These are phyloP conservation scores for Lotmaria passim DNA, from an alignment of 208 protist species.

Conservation along the genomic window DNA sequence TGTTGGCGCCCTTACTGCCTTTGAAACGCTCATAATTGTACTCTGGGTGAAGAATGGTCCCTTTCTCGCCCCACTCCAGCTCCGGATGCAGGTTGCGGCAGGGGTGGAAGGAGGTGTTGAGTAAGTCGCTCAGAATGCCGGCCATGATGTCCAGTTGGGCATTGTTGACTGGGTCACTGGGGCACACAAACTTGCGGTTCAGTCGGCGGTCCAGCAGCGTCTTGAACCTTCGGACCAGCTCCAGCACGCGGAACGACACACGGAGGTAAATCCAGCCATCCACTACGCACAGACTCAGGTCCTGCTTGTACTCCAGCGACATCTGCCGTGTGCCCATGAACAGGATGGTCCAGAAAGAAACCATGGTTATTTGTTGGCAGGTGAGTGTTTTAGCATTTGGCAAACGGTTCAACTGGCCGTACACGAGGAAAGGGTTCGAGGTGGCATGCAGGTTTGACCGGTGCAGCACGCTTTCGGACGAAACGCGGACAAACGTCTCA, in stretches of 20 bases:
- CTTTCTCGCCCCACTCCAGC: conserved; percentile 60
- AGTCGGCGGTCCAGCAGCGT: conserved; percentile 54
- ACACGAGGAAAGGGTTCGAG: conserved; percentile 77
- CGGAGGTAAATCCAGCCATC: conserved; percentile 86
- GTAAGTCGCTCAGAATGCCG: conserved; percentile 65
- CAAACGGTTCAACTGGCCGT: conserved; percentile 50
- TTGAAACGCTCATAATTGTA: too few relatives aligned
- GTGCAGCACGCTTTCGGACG: conserved; percentile 55
- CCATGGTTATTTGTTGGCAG: conserved; percentile 48
- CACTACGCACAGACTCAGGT: conserved; percentile 64
- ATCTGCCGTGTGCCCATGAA: conserved; percentile 61
- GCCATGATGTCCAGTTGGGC: conserved; percentile 57
- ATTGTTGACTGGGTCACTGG: conserved; percentile 69
- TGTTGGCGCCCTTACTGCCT: too few relatives aligned
- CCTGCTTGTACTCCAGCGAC: conserved; percentile 53
- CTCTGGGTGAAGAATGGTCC: conserved; percentile 47
- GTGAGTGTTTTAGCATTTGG: conserved; percentile 37
- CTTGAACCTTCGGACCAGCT: conserved; percentile 70
- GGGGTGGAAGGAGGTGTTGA: conserved; percentile 53
- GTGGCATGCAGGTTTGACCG: conserved; percentile 23
- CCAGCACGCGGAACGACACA: conserved; percentile 48
- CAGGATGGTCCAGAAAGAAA: conserved; percentile 78
- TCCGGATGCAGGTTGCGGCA: conserved; percentile 32
- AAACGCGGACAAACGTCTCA: conserved; percentile 40
- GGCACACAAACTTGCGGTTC: conserved; percentile 58